phyloP scores from a whole-genome alignment of 495 filamentous ascomycete species.

The Aspergillus panamensis region DNA sequence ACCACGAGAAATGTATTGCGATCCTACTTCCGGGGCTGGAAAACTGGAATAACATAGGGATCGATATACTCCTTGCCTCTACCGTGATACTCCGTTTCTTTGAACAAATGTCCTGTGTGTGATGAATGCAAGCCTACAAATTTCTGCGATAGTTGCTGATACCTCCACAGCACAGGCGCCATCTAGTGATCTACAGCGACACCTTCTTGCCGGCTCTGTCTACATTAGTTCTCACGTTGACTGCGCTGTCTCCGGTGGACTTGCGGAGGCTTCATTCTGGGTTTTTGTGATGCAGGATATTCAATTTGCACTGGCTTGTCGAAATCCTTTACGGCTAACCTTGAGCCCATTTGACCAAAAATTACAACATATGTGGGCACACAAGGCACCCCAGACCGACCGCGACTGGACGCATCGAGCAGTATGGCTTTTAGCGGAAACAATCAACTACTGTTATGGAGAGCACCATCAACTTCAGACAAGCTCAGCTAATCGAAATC shows the following conservation, averaged over 20 bases:
- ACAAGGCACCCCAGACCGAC: constrained; percentile 29
- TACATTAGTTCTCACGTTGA: constrained; percentile 43
- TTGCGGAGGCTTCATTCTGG: constrained; percentile 44
- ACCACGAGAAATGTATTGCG: constrained; percentile 43
- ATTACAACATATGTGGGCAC: constrained; percentile 33
- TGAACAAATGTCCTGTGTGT: constrained; percentile 42
- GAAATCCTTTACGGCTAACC: constrained; percentile 36
- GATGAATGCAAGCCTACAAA: not conserved
- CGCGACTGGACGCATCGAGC: constrained; percentile 41
- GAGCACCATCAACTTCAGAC: constrained; percentile 21
- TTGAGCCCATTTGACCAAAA: constrained; percentile 37
- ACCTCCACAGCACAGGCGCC: constrained; percentile 29
- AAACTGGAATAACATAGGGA: constrained; percentile 33
- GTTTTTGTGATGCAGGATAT: constrained; percentile 45
- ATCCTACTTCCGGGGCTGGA: constrained; percentile 41
- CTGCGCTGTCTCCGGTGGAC: constrained; percentile 37
- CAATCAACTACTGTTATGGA: constrained; percentile 39
- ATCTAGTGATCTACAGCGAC: constrained; percentile 38
- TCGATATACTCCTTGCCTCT: constrained; percentile 42
- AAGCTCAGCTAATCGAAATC: constrained; percentile 19
- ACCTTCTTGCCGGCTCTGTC: constrained; percentile 43
- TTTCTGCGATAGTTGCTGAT: not conserved
- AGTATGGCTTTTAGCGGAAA: constrained; percentile 41
- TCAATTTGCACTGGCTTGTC: constrained; percentile 39
- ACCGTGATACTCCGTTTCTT: constrained; percentile 44